Evolutionary conservation across 2,329 filamentous ascomycete genomes (phyloP).

Genomic region (Penicillium sp.): DNA sequence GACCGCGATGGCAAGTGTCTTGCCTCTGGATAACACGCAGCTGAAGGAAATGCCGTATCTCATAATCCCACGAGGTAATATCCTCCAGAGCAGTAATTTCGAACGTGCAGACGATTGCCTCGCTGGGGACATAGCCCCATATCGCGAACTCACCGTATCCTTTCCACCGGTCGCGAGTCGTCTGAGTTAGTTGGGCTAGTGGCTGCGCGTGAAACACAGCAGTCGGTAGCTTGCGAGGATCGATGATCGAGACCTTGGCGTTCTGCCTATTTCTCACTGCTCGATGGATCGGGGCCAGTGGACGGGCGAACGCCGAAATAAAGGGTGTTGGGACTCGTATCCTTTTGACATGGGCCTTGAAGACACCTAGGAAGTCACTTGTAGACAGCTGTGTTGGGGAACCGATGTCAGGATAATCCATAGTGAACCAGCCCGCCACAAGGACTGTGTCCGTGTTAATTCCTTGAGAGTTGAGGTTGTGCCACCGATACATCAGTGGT

Average conservation of each 20-base stretch:
- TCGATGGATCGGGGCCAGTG: conserved; percentile 42
- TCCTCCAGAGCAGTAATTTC: conserved; percentile 31
- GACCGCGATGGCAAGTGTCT: not conserved
- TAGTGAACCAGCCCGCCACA: conserved; percentile 37
- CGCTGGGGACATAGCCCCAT: conserved; percentile 39
- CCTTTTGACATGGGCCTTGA: conserved; percentile 36
- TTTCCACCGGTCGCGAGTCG: conserved; percentile 20
- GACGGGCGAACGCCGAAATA: conserved; percentile 39
- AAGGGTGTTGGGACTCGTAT: conserved; percentile 36
- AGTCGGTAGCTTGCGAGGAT: conserved; percentile 33
- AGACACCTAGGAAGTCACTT: conserved; percentile 29
- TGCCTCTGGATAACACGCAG: conserved; percentile 25
- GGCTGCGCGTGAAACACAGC: conserved; percentile 37
- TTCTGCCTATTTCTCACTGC: conserved; percentile 32
- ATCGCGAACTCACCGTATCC: conserved; percentile 45
- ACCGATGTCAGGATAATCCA: conserved; percentile 14
- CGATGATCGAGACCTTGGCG: conserved; percentile 40
- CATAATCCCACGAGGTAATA: conserved; percentile 21
- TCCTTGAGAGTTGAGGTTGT: conserved; percentile 39
- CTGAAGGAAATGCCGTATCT: conserved; percentile 38
- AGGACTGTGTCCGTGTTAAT: conserved; percentile 35
- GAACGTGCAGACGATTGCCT: conserved; percentile 40
- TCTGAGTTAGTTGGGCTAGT: conserved; percentile 28
- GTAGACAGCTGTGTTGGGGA: conserved; percentile 21
- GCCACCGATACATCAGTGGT: conserved; percentile 43